Evolutionary conservation across 495 filamentous ascomycete genomes (phyloP), one percentile per base, ranked within the genome.

Genomic region (Cairneyella variabilis): DNA sequence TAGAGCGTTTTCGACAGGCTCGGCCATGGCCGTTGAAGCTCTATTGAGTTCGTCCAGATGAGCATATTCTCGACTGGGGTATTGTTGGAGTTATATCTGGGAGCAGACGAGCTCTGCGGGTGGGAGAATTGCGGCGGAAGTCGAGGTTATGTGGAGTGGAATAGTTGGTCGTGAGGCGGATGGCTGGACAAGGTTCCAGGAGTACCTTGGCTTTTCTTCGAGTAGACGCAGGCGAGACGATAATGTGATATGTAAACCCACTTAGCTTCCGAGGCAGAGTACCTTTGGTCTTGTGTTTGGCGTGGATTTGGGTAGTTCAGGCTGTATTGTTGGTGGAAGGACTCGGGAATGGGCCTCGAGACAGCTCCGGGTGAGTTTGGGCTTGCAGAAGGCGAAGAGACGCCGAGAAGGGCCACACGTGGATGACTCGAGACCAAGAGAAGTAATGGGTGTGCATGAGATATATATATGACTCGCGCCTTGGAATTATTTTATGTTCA

Each of bases 1-100:
- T n/a, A 30, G 18, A 51, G 41, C 30, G 14, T 48, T 53, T 36
- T 12, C 41, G 20, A 21, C 12, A 51, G 44, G 43, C 49, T 41
- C 45, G 38, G 39, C 54, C 56, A 45, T 11, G 48, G 60, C 53
- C 49, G 53, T 41, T 53, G 49, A 34, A 52, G 52, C 48, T 47
- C 45, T 48, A 43, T 57, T 20, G 45, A 54, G 14, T 41, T 32
- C n/a, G 36, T 47, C 53, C 48, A 51, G 22, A 51, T 42, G 60
- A 44, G 53, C 60, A 63, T 63, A 48, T 54, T 63, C 59, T 51
- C 53, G 59, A 48, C 28, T 18, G 32, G 18, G 32, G 16, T 32
- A 21, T 16, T 20, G 22, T 16, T 17, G 36, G 44, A 39, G n/a
- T 20, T 21, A 7, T 32, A 7, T 14, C 6, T 7, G 28, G 28